These are phyloP conservation scores for Phytophthora multivora DNA, from an alignment of 352 stramenopile species.

Conservation along the genomic window DNA sequence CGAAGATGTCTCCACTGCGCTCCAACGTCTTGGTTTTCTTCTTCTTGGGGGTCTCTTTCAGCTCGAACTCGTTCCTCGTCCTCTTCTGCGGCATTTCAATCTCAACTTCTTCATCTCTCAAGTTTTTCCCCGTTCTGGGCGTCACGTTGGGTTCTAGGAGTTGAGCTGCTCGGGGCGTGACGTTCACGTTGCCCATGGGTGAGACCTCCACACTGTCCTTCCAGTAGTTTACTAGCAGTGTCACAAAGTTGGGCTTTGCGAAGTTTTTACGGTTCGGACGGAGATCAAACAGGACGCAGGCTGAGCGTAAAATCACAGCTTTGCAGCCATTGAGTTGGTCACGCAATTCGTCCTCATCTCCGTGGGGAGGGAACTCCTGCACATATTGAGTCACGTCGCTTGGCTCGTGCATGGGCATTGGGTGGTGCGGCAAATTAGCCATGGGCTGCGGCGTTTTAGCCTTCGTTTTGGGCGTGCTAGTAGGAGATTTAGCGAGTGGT, in stretches of 20 bases:
- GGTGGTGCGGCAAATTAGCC: conserved; percentile 9
- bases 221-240: conserved; percentile 26
- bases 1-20: not conserved
- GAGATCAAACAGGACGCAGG: conserved; percentile 26
- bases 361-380: conserved; percentile 15
- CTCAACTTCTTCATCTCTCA: not conserved
- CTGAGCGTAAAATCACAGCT: conserved; percentile 16
- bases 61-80: not conserved
- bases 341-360: conserved; percentile 16
- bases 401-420: conserved; percentile 11
- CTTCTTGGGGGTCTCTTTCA: conserved; percentile 6
- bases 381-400: conserved; percentile 18
- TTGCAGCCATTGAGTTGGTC: conserved; percentile 18
- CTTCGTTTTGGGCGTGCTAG: too few species aligned
- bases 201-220: not conserved
- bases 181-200: not conserved
- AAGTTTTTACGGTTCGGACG: conserved; percentile 22
- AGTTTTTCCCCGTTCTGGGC: not conserved
- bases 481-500: not conserved
- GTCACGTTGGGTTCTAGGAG: not conserved
- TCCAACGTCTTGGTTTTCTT: conserved; percentile 20
- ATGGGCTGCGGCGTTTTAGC: not conserved
- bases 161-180: conserved; percentile 1
- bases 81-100: not conserved
- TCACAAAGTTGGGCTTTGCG: conserved; percentile 15